These are phyloP conservation scores for Malassezia nana DNA, from an alignment of 1,284 basidiomycete genomes.

Conservation along the genomic window DNA sequence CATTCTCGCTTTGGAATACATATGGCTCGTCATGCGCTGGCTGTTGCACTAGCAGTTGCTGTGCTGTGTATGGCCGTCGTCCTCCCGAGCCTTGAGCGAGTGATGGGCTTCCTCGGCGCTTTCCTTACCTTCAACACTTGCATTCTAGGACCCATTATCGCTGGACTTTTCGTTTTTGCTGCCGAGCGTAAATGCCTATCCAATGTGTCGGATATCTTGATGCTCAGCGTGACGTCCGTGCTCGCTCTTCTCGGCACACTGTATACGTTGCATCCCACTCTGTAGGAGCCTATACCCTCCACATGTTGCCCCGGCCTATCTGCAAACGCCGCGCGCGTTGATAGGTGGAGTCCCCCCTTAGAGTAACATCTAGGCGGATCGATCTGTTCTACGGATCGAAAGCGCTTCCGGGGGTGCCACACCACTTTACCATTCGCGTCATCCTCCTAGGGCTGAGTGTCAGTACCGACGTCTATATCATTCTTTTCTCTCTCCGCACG, in stretches of 20 bases:
- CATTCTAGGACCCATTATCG: slow-evolving; percentile 40
- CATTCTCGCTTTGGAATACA: neutral
- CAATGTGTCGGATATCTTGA: slow-evolving; percentile 8
- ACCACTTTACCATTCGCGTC: neutral
- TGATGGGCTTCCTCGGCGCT: slow-evolving; percentile 80
- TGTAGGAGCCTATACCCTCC: neutral
- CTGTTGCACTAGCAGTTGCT: slow-evolving; percentile 22
- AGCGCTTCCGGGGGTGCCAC: neutral
- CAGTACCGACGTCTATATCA: neutral
- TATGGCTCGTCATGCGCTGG: neutral
- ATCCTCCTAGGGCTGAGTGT: neutral
- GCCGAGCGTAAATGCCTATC: slow-evolving; percentile 3
- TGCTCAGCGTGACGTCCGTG: slow-evolving; percentile 27
- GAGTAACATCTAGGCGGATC: neutral
- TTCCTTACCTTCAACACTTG: slow-evolving; percentile 67
- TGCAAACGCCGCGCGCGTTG: neutral
- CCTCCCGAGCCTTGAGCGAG: slow-evolving; percentile 72
- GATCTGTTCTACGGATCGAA: neutral
- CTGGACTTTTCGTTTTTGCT: slow-evolving; percentile 28
- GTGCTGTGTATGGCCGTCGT: slow-evolving; percentile 47
- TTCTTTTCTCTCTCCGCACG: slow-evolving; percentile 1
- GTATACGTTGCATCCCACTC: neutral
- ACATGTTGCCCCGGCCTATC: no score
- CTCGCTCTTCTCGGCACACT: slow-evolving; percentile 33
- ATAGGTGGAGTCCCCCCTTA: neutral